These are phyloP conservation scores for Pyrus pyrifolia DNA, from an alignment of 306 rosid genomes.

Conservation along the genomic window DNA sequence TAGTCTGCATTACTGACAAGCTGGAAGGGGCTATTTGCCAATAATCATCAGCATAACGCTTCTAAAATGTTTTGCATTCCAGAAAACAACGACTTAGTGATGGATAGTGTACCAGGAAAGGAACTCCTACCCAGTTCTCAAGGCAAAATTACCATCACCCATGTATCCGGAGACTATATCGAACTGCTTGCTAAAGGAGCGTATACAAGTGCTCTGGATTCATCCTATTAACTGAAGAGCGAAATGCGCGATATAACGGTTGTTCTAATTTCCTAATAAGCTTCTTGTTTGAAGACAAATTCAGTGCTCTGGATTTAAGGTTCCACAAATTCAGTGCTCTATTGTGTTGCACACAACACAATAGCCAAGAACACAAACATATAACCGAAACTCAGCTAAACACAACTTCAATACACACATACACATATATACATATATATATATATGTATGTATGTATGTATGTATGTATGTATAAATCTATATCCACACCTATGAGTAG, in stretches of 20 bases:
- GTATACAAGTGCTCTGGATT: too few relatives aligned
- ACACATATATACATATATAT: too few relatives aligned
- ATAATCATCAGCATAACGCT: not conserved
- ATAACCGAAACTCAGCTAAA: not conserved
- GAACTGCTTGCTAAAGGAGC: not conserved
- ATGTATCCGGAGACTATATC: not conserved
- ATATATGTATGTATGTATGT: too few relatives aligned
- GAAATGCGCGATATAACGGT: not conserved
- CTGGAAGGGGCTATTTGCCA: not conserved
- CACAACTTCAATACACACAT: not conserved
- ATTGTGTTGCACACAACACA: not conserved
- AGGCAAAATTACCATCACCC: not conserved
- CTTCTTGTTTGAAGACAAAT: not conserved
- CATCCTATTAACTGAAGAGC: not conserved
- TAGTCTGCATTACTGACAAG: not conserved
- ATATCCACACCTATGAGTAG: not conserved
- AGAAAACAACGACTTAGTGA: not conserved
- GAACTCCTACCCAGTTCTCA: not conserved
- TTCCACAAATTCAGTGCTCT: not conserved
- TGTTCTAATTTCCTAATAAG: not conserved
- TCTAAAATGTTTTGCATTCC: not conserved
- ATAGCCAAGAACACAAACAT: not conserved
- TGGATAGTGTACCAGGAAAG: not conserved
- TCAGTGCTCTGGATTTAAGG: not conserved
- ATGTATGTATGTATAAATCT: not conserved